These are phyloP conservation scores for Hortaea werneckii DNA, from an alignment of 2,329 filamentous ascomycete species.

Conservation along the genomic window DNA sequence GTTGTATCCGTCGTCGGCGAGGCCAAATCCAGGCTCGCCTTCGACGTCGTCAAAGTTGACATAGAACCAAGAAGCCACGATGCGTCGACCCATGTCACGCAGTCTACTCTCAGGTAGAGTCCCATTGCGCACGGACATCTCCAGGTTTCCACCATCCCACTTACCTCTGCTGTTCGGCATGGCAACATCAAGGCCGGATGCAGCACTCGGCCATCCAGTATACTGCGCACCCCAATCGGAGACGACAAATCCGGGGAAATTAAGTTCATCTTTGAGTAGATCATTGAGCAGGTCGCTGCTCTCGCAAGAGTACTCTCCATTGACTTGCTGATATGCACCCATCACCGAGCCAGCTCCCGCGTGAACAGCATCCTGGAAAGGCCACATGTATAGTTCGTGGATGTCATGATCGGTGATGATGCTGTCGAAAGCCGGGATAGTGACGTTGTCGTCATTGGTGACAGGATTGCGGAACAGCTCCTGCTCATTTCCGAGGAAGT, in stretches of 20 bases:
- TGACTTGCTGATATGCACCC: conserved; percentile 30
- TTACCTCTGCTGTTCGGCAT: not conserved
- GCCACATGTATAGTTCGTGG: conserved; percentile 1
- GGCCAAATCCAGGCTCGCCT: conserved; percentile 5
- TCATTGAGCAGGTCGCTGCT: conserved; percentile 2
- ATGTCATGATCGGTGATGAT: not conserved
- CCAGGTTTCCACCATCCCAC: not conserved
- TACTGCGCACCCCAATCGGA: not conserved
- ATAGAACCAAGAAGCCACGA: conserved; percentile 10
- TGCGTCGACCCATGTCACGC: conserved; percentile 1
- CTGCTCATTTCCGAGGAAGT: conserved; percentile 21
- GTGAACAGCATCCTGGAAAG: not conserved
- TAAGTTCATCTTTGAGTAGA: not conserved
- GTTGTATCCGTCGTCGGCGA: not conserved
- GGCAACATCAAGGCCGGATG: not conserved
- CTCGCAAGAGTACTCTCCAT: conserved; percentile 9
- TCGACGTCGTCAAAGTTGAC: conserved; percentile 9
- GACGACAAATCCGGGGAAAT: not conserved
- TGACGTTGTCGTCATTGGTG: conserved; percentile 11
- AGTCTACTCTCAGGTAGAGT: not conserved
- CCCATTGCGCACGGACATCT: not conserved
- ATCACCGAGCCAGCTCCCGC: not conserved
- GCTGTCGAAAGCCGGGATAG: conserved; percentile 1
- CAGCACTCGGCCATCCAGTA: not conserved
- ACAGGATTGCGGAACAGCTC: conserved; percentile 13